phyloP scores from a whole-genome alignment of 305 asterid species.

The Striga hermonthica region DNA sequence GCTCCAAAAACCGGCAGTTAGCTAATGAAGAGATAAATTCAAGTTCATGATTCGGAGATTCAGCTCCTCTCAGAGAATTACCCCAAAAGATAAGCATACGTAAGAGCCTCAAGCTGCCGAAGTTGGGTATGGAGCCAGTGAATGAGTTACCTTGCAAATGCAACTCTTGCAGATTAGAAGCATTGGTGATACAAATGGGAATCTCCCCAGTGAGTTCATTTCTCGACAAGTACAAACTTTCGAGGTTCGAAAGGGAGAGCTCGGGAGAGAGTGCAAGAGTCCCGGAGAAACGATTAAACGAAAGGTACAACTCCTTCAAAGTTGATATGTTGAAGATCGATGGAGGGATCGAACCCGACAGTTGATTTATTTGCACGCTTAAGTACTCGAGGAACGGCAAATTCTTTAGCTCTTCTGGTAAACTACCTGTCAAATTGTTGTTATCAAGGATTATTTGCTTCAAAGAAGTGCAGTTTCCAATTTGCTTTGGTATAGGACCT shows the following conservation, averaged over 20 bases:
- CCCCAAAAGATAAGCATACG: background rate
- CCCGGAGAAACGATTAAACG: constrained; percentile 30
- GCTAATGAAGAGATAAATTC: constrained; percentile 27
- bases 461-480: constrained; percentile 34
- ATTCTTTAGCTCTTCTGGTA: constrained; percentile 34
- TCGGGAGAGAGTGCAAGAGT: constrained; percentile 33
- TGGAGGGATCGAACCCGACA: too few species aligned
- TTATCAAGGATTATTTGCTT: background rate
- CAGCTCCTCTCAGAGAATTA: constrained; percentile 31
- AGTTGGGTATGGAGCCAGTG: constrained; percentile 31
- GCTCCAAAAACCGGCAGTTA: background rate
- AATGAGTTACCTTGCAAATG: constrained; percentile 26
- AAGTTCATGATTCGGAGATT: constrained; percentile 13
- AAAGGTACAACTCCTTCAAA: background rate
- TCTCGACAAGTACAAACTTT: constrained; percentile 1
- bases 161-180: constrained; percentile 35
- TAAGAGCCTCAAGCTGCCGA: constrained; percentile 30
- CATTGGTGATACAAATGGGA: constrained; percentile 36
- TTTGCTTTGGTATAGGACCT: constrained; percentile 28
- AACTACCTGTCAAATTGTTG: constrained; percentile 28
- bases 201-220: constrained; percentile 42
- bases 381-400: background rate
- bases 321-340: background rate
- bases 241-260: constrained; percentile 29
- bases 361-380: too few species aligned